phyloP scores from a whole-genome alignment of 2,329 filamentous ascomycete genomes.

The Aspergillus pseudoterreus region DNA sequence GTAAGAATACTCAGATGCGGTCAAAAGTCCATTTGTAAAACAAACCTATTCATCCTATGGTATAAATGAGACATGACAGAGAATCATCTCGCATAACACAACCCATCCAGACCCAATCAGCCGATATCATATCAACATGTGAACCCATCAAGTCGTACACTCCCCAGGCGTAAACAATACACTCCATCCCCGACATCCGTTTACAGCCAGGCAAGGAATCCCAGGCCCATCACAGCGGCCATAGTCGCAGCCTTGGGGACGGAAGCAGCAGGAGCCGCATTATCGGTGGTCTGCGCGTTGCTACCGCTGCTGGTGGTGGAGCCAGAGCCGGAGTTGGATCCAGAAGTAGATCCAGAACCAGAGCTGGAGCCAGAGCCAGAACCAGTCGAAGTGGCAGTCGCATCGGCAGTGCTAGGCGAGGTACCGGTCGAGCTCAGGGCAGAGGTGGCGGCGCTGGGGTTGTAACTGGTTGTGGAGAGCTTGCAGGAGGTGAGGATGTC shows the following conservation, averaged over 20 bases:
- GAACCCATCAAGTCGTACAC: too few species aligned
- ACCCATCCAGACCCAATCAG: not conserved
- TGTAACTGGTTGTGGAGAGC: slow-evolving; percentile 25
- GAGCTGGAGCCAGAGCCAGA: not conserved
- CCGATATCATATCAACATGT: not conserved
- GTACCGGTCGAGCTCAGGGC: slow-evolving; percentile 7
- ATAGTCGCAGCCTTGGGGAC: slow-evolving; percentile 15
- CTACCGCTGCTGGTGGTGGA: not conserved
- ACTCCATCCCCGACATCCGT: not conserved
- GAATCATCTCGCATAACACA: not conserved
- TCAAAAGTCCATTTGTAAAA: too few species aligned
- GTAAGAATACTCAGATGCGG: too few species aligned
- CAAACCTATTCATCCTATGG: not conserved
- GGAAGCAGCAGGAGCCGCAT: not conserved
- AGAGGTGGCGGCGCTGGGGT: slow-evolving; percentile 19
- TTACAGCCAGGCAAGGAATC: slow-evolving; percentile 25
- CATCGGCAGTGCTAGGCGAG: not conserved
- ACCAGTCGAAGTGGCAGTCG: not conserved
- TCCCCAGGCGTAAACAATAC: too few species aligned
- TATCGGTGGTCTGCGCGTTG: not conserved
- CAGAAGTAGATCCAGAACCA: not conserved
- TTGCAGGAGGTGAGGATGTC: slow-evolving; percentile 27
- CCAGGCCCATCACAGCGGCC: slow-evolving; percentile 21
- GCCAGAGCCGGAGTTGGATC: not conserved
- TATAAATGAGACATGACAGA: not conserved